Base-by-base conservation (phyloP, 2,329 filamentous ascomycete species). In the Thermoascus crustaceus region DNA sequence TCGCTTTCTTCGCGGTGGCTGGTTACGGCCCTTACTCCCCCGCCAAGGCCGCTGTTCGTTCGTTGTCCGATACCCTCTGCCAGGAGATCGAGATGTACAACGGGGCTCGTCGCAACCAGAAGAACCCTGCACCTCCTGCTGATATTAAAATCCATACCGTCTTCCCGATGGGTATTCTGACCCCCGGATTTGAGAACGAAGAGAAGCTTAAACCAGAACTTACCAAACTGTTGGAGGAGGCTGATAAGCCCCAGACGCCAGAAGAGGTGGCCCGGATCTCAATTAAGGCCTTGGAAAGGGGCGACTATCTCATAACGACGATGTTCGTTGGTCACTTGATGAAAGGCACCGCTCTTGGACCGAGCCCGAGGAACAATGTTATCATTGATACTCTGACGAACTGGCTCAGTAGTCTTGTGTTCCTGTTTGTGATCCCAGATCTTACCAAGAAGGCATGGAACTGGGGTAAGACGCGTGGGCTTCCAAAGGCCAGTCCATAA, bases 51-150 rank as follows among this genome's bases (percentile, higher is more conserved):
- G 91, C 91, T 1, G 70, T 98, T 46, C 79, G 86, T 39, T 81
- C 78, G 10, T 71, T 98, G 9, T 82, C 83, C 35, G 91, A 98
- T 56, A 81, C 80, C 0, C 69, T 98, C 32, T 78, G 77, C 14
- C 85, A 89, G 54, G 91, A 98, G 63, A 67, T 93, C 27, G 70
- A 86, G 50, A 68, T 95, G 34, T 98, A 96, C 67, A 87, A 88
- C 29, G 81, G 75, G 27, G 68, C 72, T 13, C 63, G 71, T 7
- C 57, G 57, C 21, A 61, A 63, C 20, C 50, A 60, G 22, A 50
- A 61, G 2, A 45, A 48, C 10, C 48, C 50, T 7, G 63, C 67
- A 2, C 68, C 71, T 0, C 60, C 81, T 35, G 75, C 81, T 27
- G 74, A 79, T 40, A 80, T 96, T 35, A 77, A 82, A 48, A 71